Evolutionary conservation across 2,329 filamentous ascomycete species (phyloP).

Genomic region (Neurospora sp.): DNA sequence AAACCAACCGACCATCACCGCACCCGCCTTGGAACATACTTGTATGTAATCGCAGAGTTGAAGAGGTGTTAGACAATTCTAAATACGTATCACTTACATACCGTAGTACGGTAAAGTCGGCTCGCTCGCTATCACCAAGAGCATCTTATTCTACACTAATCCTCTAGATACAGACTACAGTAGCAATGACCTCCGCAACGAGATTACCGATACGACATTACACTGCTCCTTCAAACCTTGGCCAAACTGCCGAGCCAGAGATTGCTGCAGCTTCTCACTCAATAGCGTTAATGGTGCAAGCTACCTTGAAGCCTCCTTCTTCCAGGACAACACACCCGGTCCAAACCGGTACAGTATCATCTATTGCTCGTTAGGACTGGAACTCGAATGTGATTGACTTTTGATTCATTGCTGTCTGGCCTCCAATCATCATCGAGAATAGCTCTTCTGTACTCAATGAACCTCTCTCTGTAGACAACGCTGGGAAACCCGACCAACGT

Average conservation of each 20-base stretch:
- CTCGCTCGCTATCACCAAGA: neutral
- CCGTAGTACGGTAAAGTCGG: neutral
- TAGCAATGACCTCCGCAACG: neutral
- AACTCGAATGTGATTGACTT: neutral
- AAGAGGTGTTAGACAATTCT: neutral
- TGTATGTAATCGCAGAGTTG: neutral
- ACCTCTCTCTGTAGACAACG: neutral
- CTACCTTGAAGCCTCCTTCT: neutral
- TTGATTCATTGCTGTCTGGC: neutral
- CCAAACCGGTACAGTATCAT: neutral
- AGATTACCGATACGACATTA: neutral
- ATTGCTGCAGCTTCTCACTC: neutral
- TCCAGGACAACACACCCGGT: neutral
- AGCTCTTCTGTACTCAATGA: neutral
- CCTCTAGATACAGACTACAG: neutral
- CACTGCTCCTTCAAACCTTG: neutral
- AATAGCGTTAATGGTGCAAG: neutral
- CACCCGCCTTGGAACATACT: neutral
- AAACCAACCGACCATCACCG: neutral
- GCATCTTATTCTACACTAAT: neutral
- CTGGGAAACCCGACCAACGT: neutral
- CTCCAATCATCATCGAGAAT: neutral
- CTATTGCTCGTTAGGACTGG: neutral
- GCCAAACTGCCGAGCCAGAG: neutral
- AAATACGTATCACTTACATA: neutral